A percentile compares a stretch with the other conserved stretches of the same genome.
phyloP scores from a whole-genome alignment of 192 early-diverging fungal species.

The Backusella tarrabulga region DNA sequence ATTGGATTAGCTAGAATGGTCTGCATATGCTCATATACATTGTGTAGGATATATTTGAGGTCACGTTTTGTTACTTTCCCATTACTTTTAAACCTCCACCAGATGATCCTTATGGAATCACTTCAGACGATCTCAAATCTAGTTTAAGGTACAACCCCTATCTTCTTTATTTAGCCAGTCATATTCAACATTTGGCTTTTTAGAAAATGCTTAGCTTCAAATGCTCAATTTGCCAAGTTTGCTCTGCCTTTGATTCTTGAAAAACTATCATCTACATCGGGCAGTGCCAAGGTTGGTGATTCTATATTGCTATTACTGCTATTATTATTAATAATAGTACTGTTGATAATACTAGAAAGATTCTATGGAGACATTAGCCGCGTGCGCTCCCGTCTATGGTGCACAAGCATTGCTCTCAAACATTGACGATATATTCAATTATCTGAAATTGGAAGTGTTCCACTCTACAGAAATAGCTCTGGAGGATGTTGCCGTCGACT shows the following conservation, averaged over 20 bases:
- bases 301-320: not conserved
- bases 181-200: not conserved
- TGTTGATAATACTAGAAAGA: conserved; percentile 56
- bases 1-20: not conserved
- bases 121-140: conserved; percentile 86
- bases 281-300: conserved; percentile 77
- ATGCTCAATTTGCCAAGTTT: conserved; percentile 74
- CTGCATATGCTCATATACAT: not conserved
- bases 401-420: conserved; percentile 62
- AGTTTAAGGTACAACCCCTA: conserved; percentile 55
- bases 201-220: conserved; percentile 72
- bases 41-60: conserved; percentile 86
- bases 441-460: conserved; percentile 73
- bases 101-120: conserved; percentile 93
- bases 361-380: conserved; percentile 85
- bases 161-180: not conserved
- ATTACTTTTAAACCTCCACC: conserved; percentile 97
- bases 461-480: conserved; percentile 72
- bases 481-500: conserved; percentile 63
- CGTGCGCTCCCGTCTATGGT: conserved; percentile 77
- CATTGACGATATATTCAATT: conserved; percentile 73
- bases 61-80: conserved; percentile 99
- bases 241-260: conserved; percentile 88
- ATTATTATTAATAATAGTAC: not conserved
- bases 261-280: conserved; percentile 84